Conservation (phyloP, 306 rosid genomes). For the Prunus padus region DNA sequence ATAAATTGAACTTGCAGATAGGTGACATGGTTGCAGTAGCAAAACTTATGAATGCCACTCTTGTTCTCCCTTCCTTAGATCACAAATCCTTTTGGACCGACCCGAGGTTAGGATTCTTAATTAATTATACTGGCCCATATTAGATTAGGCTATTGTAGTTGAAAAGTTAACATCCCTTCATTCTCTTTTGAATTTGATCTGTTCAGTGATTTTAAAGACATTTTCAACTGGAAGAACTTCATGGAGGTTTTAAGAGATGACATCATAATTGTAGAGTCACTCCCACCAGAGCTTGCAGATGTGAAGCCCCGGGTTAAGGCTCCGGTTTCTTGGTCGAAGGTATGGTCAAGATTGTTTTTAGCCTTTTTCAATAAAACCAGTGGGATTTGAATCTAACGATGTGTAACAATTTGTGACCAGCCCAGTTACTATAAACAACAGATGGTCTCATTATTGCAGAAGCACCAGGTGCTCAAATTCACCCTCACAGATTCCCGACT, state of each 20-base stretch:
- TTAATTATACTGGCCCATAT: no score
- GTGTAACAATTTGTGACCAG: constrained; percentile 5
- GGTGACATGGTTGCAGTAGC: constrained; percentile 78
- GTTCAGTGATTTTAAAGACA: constrained; percentile 56
- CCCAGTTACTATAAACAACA: constrained; percentile 48
- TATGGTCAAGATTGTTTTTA: neutral
- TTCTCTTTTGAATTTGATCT: constrained; percentile 2
- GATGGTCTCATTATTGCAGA: constrained; percentile 34
- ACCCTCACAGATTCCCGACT: constrained; percentile 57
- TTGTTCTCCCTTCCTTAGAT: constrained; percentile 70
- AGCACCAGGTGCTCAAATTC: constrained; percentile 53
- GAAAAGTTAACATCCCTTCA: neutral
- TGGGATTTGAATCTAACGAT: constrained; percentile 11
- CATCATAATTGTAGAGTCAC: constrained; percentile 42
- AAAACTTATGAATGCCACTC: constrained; percentile 65
- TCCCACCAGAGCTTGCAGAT: constrained; percentile 36
- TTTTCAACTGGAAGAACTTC: constrained; percentile 64
- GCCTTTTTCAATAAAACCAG: neutral
- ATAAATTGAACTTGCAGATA: constrained; percentile 39
- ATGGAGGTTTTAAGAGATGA: constrained; percentile 55
- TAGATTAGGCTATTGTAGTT: neutral
- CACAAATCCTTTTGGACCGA: constrained; percentile 67
- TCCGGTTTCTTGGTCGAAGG: constrained; percentile 81
- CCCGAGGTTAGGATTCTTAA: constrained; percentile 41
- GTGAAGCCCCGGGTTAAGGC: constrained; percentile 38